A percentile compares a stretch with the other conserved stretches of the same genome.
Conservation (phyloP, 441 rosid species). For the Breynia disticha region DNA sequence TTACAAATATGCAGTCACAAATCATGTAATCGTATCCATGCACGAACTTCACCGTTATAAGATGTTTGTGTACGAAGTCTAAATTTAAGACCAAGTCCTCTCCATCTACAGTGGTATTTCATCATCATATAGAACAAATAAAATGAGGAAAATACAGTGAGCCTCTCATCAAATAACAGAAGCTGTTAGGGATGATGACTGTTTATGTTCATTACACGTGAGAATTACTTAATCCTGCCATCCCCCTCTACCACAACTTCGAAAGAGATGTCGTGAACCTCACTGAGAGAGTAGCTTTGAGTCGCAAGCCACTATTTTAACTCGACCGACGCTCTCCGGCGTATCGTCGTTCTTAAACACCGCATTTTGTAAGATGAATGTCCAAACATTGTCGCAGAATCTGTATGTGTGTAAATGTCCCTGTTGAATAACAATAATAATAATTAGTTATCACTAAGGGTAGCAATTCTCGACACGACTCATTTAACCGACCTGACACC, state of each 20-base stretch:
- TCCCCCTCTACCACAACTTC: background rate
- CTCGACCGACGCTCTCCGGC: constrained; percentile 54
- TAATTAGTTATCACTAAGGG: background rate
- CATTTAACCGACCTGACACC: too few species aligned
- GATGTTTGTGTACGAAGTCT: too few species aligned
- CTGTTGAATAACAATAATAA: constrained; percentile 26
- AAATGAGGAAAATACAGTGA: too few species aligned
- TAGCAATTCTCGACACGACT: background rate
- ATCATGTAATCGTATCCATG: too few species aligned
- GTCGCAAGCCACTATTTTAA: constrained; percentile 96
- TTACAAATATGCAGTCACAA: too few species aligned
- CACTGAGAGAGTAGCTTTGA: constrained; percentile 15
- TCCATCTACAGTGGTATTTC: too few species aligned
- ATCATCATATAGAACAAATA: too few species aligned
- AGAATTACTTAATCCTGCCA: background rate
- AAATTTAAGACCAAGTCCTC: too few species aligned
- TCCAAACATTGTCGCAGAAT: constrained; percentile 98
- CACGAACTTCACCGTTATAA: too few species aligned
- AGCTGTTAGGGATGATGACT: too few species aligned
- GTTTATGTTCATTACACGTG: too few species aligned
- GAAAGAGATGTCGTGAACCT: background rate
- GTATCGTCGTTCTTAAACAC: constrained; percentile 57
- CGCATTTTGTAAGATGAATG: constrained; percentile 83
- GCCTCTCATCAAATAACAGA: too few species aligned
- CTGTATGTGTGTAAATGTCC: constrained; percentile 98